Evolutionary conservation across 2,329 filamentous ascomycete genomes (phyloP).

Genomic region (Teratosphaeria nubilosa): DNA sequence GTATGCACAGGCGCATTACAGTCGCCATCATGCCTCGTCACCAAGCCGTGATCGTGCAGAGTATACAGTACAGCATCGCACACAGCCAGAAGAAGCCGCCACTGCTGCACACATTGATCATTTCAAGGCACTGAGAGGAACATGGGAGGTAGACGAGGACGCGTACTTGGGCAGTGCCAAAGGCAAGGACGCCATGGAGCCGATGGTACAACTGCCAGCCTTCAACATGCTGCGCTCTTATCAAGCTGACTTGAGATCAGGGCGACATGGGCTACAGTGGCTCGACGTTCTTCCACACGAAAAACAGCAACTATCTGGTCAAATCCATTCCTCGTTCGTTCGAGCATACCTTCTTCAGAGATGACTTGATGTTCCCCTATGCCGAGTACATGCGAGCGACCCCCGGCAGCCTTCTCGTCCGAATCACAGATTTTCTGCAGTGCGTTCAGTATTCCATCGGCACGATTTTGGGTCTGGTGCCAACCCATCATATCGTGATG

Average conservation of each 20-base stretch:
- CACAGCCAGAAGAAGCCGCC: background rate
- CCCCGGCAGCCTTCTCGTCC: slow-evolving; percentile 53
- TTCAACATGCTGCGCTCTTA: background rate
- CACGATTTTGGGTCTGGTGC: slow-evolving; percentile 48
- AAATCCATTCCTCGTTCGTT: slow-evolving; percentile 62
- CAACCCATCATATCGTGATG: slow-evolving; percentile 68
- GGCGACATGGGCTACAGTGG: slow-evolving; percentile 66
- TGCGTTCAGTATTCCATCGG: slow-evolving; percentile 47
- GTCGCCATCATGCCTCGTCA: background rate
- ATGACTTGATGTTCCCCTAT: slow-evolving; percentile 57
- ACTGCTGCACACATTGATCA: slow-evolving; percentile 18
- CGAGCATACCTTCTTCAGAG: slow-evolving; percentile 59
- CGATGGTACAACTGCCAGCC: slow-evolving; percentile 30
- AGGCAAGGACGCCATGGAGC: slow-evolving; percentile 35
- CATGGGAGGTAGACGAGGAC: slow-evolving; percentile 46
- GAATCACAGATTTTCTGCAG: slow-evolving; percentile 61
- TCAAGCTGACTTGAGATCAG: background rate
- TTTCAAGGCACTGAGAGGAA: slow-evolving; percentile 42
- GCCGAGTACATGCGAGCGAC: slow-evolving; percentile 52
- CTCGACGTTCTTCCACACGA: slow-evolving; percentile 63
- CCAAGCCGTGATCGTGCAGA: background rate
- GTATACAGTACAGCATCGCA: background rate
- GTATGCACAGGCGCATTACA: background rate
- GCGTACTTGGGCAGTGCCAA: slow-evolving; percentile 47
- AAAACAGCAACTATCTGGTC: slow-evolving; percentile 56